A percentile compares a stretch with the other conserved stretches of the same genome.
Evolutionary conservation across 2,329 filamentous ascomycete genomes (phyloP).

Genomic region (Aspergillus brasiliensis): DNA sequence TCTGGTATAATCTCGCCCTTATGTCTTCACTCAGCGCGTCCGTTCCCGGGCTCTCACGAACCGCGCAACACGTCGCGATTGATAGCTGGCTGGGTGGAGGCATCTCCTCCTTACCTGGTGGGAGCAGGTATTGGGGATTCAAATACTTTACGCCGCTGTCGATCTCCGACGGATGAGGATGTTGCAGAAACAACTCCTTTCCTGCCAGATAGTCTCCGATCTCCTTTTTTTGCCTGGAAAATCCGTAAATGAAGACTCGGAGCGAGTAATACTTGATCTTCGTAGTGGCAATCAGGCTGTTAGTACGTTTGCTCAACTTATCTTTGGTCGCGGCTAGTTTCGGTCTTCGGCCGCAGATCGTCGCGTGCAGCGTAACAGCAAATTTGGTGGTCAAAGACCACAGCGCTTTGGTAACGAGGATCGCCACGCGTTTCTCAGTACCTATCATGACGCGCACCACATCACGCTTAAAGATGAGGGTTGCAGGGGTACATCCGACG

Average conservation of each 20-base stretch:
- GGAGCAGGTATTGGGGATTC: constrained; percentile 8
- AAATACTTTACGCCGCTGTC: neutral
- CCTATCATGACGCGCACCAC: neutral
- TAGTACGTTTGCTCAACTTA: neutral
- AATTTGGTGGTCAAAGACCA: neutral
- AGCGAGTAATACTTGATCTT: neutral
- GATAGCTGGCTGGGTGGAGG: neutral
- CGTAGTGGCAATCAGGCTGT: neutral
- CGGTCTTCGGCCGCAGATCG: neutral
- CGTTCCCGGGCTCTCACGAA: too few species aligned
- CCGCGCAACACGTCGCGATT: neutral
- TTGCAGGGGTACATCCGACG: neutral
- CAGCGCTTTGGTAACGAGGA: neutral
- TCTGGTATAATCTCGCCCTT: neutral
- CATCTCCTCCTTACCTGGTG: neutral
- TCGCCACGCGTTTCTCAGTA: neutral
- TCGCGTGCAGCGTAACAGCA: neutral
- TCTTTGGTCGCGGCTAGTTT: neutral
- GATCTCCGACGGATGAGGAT: neutral
- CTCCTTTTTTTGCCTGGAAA: neutral
- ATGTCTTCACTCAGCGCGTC: neutral
- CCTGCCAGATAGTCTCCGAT: neutral
- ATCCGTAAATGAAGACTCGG: constrained; percentile 5
- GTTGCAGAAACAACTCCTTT: constrained; percentile 4
- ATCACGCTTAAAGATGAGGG: neutral